Evolutionary conservation across 345 rosid genomes (phyloP), one percentile per base, ranked within the genome.

Genomic region (Hirschfeldia incana): DNA sequence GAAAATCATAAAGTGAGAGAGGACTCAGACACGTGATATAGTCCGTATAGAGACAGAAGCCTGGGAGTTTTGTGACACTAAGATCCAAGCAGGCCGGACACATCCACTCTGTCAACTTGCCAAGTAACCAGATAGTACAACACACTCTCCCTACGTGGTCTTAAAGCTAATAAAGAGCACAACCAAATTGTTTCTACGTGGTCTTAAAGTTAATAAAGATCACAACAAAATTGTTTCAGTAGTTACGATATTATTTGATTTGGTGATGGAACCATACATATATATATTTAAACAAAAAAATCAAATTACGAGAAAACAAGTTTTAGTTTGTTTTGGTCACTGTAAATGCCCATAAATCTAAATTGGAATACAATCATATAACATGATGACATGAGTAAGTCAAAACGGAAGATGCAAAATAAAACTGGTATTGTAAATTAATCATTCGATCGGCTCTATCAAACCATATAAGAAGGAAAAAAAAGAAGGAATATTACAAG

Each of bases 1-100:
- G 71, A 64, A 63, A 64, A 71, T 29, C 28, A 55, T 67, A 78
- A 78, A 78, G 72, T 65, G 76, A 63, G 55, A 78, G 53, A 57
- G 73, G 62, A n/a, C n/a, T n/a, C n/a, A 32, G 73, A 65, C 81
- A 72, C 67, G 81, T 78, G 81, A 78, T 57, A 78, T 21, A 21
- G 21, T 21, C 21, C 21, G 1, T 21, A 21, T 67, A 80, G 75
- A 49, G 65, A 62, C 60, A 66, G 29, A 76, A 81, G 68, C 68
- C 70, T 64, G 63, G 12, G 63, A 7, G 62, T 67, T 27, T 69
- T 33, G 65, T 59, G 58, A 44, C 74, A 65, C n/a, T 72, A 78
- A 69, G 67, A 60, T 80, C 80, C 81, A 78, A 71, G 46, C 62
- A 78, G 71, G 29, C 76, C 76, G 44, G 76, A 37, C 76, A 65